Base-by-base conservation (phyloP, 2,329 filamentous ascomycete genomes). In the Ceratocystis alfenasii region DNA sequence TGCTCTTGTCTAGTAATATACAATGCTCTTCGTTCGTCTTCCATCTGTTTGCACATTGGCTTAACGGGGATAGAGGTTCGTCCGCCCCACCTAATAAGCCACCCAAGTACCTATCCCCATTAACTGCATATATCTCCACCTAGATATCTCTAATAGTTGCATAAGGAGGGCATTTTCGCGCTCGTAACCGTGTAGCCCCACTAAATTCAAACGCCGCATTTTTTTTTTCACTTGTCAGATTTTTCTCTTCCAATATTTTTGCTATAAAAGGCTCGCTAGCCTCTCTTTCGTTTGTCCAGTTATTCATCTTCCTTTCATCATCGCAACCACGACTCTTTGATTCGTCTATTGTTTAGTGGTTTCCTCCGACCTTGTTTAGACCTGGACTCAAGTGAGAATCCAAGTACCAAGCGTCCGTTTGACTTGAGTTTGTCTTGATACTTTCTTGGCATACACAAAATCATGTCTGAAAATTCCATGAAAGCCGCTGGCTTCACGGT, bases 401-500 rank as follows among this genome's bases (percentile, higher is more conserved):
- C 28, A 36, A 36, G 33, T 36, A n/a, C 25, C 17, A 20, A 30
- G 55, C 33, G 15, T 25, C n/a, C 55, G n/a, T 36, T n/a, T 36
- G 10, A 41, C 10, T 41, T 25, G 28, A 59, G 25, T 36, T 53
- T 48, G 20, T 64, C 46, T 28, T 30, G 20, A 64, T 44, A 28
- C 22, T 12, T 15, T 57, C 28, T 20, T 28, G 20, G 7, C 4
- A 10, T 12, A 17, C 25, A n/a, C 10, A 6, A 30, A 45, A 61
- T 30, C 15, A 66, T 66, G 67, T 46, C 36, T 12, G 65, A 59
- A 67, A 44, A 50, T 20, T 46, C 59, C 36, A 84, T 84, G 86
- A 83, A 87, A 71, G 44, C 41, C 41, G 50, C 63, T 22, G 80
- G 83, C 73, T 90, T 90, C 74, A 85, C 87, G 69, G 83, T 99